A percentile compares a stretch with the other conserved stretches of the same genome.
Evolutionary conservation across 2,329 filamentous ascomycete genomes (phyloP).

Genomic region (Colletotrichum orchidophilum): DNA sequence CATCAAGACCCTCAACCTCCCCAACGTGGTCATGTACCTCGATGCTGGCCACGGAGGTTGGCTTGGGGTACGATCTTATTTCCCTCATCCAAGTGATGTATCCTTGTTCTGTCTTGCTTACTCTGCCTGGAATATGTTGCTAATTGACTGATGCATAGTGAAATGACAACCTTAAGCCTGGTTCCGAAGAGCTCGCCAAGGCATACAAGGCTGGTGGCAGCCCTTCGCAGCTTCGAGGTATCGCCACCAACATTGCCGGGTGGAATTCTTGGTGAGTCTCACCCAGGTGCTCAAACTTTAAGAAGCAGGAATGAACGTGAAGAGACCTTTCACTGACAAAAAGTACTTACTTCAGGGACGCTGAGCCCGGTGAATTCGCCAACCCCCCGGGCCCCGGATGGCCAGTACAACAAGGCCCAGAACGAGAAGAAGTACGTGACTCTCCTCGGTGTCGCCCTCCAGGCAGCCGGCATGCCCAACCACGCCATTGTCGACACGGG

Average conservation of each 20-base stretch:
- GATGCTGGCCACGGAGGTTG: conserved; percentile 72
- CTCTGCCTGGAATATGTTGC: not conserved
- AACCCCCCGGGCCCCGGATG: conserved; percentile 53
- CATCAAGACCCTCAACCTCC: conserved; percentile 63
- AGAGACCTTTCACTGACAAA: not conserved
- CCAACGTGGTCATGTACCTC: conserved; percentile 71
- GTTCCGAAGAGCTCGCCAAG: conserved; percentile 50
- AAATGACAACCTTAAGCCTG: conserved; percentile 61
- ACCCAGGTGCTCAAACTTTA: not conserved
- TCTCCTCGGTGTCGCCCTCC: conserved; percentile 49
- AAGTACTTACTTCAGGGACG: conserved; percentile 37
- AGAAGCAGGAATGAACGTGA: not conserved
- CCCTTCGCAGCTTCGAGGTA: conserved; percentile 49
- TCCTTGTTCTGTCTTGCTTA: not conserved
- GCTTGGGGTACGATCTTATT: conserved; percentile 54
- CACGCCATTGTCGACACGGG: conserved; percentile 54
- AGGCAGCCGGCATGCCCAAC: conserved; percentile 51
- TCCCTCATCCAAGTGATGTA: not conserved
- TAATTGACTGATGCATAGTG: conserved; percentile 46
- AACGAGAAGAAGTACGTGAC: conserved; percentile 54
- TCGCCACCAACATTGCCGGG: conserved; percentile 51
- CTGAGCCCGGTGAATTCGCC: conserved; percentile 49
- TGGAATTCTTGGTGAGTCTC: conserved; percentile 49
- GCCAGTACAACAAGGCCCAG: conserved; percentile 52
- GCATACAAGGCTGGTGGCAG: conserved; percentile 48